phyloP scores from a whole-genome alignment of 306 rosid species.

The Geum urbanum region DNA sequence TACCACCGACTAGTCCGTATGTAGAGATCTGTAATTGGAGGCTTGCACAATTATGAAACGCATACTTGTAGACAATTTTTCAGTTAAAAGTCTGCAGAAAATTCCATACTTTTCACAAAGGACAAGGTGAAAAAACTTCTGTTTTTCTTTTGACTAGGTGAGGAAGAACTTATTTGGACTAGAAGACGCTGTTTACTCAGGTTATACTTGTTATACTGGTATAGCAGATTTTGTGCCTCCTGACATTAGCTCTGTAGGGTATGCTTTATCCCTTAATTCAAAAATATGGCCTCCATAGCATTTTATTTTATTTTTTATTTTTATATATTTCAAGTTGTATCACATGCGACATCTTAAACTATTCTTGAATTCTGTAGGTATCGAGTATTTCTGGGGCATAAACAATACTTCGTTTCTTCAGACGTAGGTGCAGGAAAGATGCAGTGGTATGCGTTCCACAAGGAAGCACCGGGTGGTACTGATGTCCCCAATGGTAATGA shows the following conservation, averaged over 20 bases:
- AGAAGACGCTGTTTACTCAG: constrained; percentile 69
- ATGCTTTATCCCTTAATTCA: constrained; percentile 22
- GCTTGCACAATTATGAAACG: background rate
- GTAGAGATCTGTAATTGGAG: background rate
- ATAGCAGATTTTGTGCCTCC: constrained; percentile 88
- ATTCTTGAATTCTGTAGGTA: constrained; percentile 56
- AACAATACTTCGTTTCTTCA: constrained; percentile 95
- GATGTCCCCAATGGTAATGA: constrained; percentile 57
- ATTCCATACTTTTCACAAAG: background rate
- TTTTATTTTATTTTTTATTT: too few relatives aligned
- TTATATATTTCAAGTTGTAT: constrained; percentile 4
- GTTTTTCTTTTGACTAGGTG: constrained; percentile 44
- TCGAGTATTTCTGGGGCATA: constrained; percentile 98
- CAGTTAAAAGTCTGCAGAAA: background rate
- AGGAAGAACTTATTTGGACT: constrained; percentile 69
- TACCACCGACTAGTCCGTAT: background rate
- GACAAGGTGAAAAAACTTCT: background rate
- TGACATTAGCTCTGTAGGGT: constrained; percentile 96
- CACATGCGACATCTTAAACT: constrained; percentile 26
- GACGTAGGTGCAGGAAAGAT: constrained; percentile 97
- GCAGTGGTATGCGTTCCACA: constrained; percentile 97
- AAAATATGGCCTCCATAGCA: constrained; percentile 3
- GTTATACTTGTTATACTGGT: constrained; percentile 95
- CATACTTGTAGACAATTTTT: constrained; percentile 2
- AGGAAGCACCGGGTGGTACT: constrained; percentile 75